These are phyloP conservation scores for Fusarium siculi DNA, from an alignment of 2,329 filamentous ascomycete genomes.

Conservation along the genomic window DNA sequence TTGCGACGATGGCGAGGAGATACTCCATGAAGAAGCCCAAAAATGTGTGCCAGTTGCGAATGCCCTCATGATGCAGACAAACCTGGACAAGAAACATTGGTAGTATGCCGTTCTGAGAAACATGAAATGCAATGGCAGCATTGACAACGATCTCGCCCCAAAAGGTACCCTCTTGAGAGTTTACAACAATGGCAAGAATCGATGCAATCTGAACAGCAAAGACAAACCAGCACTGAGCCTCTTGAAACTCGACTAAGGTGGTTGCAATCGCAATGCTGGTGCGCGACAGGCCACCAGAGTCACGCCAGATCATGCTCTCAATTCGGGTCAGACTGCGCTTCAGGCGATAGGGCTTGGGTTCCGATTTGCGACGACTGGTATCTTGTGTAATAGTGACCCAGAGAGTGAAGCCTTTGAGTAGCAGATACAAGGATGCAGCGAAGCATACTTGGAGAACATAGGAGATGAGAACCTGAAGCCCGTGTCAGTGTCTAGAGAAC, in stretches of 20 bases:
- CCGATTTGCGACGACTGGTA: conserved; percentile 27
- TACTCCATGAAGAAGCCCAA: conserved; percentile 54
- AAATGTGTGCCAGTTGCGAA: conserved; percentile 55
- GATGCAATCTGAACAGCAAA: conserved; percentile 54
- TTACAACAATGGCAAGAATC: conserved; percentile 54
- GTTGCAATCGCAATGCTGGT: conserved; percentile 54
- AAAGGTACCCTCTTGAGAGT: conserved; percentile 53
- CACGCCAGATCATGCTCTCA: conserved; percentile 52
- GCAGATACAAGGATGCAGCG: conserved; percentile 47
- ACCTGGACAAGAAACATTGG: conserved; percentile 53
- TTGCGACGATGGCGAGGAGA: conserved; percentile 51
- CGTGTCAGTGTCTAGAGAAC: conserved; percentile 8
- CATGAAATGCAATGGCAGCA: conserved; percentile 51
- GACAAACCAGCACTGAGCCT: conserved; percentile 54
- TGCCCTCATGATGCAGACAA: conserved; percentile 53
- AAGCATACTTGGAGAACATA: conserved; percentile 53
- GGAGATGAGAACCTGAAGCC: conserved; percentile 51
- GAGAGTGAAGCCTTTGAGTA: conserved; percentile 50
- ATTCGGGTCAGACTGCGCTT: conserved; percentile 50
- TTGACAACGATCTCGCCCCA: conserved; percentile 55
- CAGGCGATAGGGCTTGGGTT: conserved; percentile 37
- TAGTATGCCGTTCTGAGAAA: conserved; percentile 51
- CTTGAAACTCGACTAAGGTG: conserved; percentile 54
- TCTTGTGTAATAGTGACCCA: conserved; percentile 49
- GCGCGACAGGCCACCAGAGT: conserved; percentile 50